Conservation (phyloP, 352 stramenopile genomes). For the Blastocystis sp. region DNA sequence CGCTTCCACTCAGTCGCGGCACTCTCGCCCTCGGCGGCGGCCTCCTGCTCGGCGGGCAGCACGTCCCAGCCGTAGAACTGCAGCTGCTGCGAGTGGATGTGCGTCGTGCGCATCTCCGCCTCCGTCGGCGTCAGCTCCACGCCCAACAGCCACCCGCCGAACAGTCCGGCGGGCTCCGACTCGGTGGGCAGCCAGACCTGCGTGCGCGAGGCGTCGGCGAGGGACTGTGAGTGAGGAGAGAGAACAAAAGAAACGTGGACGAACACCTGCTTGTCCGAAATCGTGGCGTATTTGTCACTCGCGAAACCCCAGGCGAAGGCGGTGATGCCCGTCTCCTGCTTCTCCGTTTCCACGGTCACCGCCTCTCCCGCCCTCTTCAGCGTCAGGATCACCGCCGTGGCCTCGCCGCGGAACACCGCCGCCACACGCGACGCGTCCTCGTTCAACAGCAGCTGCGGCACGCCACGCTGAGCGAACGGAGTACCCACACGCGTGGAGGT, state of each 20-base stretch:
- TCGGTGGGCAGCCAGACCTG: not conserved
- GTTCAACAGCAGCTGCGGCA: not conserved
- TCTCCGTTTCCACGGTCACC: not conserved
- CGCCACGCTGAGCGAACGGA: too few relatives aligned
- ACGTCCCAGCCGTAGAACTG: constrained; percentile 45
- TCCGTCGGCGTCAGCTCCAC: constrained; percentile 28
- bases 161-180: constrained; percentile 20
- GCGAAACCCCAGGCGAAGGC: constrained; percentile 34
- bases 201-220: not conserved
- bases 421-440: not conserved
- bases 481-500: not conserved
- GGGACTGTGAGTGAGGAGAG: not conserved
- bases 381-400: not conserved
- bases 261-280: not conserved
- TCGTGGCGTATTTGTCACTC: constrained; percentile 9
- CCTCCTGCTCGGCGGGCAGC: not conserved
- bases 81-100: constrained; percentile 43
- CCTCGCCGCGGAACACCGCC: not conserved
- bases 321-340: not conserved
- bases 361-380: not conserved
- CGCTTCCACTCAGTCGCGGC: constrained; percentile 17
- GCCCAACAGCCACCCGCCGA: constrained; percentile 33
- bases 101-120: constrained; percentile 43
- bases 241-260: not conserved
- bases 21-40: not conserved